A percentile compares a stretch with the other conserved stretches of the same genome.
These are phyloP conservation scores for Fusarium floridanum DNA, from an alignment of 2,329 filamentous ascomycete genomes.

Conservation along the genomic window DNA sequence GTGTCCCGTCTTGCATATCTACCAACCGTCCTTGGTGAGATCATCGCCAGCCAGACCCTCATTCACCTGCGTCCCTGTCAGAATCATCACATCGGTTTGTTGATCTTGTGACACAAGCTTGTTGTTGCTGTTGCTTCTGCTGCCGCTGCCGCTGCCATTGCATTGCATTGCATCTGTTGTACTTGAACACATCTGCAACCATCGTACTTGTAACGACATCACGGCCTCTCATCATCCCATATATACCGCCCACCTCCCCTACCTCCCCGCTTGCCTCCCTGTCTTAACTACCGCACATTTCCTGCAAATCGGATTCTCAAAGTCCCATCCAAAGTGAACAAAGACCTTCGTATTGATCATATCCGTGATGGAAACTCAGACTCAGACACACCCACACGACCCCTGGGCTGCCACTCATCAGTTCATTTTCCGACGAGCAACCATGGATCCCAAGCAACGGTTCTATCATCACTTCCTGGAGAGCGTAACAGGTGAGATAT, in stretches of 20 bases:
- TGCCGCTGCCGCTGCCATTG: conserved; percentile 10
- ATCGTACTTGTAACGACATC: conserved; percentile 13
- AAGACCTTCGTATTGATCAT: conserved; percentile 30
- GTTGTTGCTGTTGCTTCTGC: conserved; percentile 7
- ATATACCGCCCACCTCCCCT: conserved; percentile 2
- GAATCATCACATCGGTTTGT: conserved; percentile 14
- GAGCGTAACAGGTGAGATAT: conserved; percentile 74
- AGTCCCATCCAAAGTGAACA: conserved; percentile 1
- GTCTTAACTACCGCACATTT: not conserved
- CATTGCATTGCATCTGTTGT: conserved; percentile 17
- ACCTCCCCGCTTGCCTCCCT: not conserved
- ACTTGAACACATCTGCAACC: conserved; percentile 6
- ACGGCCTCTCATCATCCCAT: conserved; percentile 7
- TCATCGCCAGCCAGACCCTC: conserved; percentile 12
- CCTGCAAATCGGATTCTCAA: conserved; percentile 2
- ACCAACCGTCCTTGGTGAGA: conserved; percentile 22
- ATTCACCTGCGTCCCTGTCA: conserved; percentile 8
- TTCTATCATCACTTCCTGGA: conserved; percentile 89
- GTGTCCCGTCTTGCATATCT: conserved; percentile 16
- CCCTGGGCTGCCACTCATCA: conserved; percentile 43
- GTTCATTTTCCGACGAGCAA: conserved; percentile 39
- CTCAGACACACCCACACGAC: conserved; percentile 33
- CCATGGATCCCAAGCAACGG: conserved; percentile 72
- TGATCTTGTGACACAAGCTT: conserved; percentile 26
- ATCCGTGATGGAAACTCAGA: conserved; percentile 44